These are phyloP conservation scores for Flaveria robusta DNA, from an alignment of 129 eudicot species.

Conservation along the genomic window DNA sequence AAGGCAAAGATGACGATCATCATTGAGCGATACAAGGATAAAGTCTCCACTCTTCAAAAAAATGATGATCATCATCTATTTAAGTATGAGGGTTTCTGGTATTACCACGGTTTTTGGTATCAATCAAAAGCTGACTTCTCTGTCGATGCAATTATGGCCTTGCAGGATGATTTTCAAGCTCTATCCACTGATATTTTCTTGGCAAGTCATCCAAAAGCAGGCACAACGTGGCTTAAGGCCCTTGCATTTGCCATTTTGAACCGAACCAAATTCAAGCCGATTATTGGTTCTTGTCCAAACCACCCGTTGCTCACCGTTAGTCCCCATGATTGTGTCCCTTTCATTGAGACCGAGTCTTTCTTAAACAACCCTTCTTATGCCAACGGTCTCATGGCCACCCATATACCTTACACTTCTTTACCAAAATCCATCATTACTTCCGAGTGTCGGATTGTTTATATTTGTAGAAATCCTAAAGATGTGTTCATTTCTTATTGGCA, in stretches of 20 bases:
- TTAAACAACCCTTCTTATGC: background rate
- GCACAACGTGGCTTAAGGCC: conserved; percentile 50
- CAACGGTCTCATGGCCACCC: conserved; percentile 27
- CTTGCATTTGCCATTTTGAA: conserved; percentile 29
- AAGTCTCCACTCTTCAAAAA: conserved; percentile 23
- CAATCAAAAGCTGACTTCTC: conserved; percentile 4
- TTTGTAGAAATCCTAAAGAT: conserved; percentile 37
- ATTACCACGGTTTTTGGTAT: conserved; percentile 26
- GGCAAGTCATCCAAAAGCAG: conserved; percentile 38
- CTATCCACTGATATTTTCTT: conserved; percentile 27
- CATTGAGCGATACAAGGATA: conserved; percentile 18
- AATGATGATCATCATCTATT: conserved; percentile 13
- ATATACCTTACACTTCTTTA: conserved; percentile 26
- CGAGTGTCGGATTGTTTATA: conserved; percentile 30
- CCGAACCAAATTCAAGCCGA: conserved; percentile 7
- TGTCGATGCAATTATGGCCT: conserved; percentile 26
- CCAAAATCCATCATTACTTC: conserved; percentile 22
- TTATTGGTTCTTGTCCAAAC: background rate
- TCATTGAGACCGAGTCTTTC: conserved; percentile 15
- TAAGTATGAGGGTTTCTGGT: conserved; percentile 37
- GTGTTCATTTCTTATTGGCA: conserved; percentile 29
- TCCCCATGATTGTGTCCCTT: conserved; percentile 46
- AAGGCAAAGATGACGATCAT: conserved; percentile 9
- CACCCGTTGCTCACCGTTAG: conserved; percentile 32
- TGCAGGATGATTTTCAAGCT: conserved; percentile 35